Base-by-base conservation (phyloP, 2,329 filamentous ascomycete species). In the Colletotrichum orbiculare region DNA sequence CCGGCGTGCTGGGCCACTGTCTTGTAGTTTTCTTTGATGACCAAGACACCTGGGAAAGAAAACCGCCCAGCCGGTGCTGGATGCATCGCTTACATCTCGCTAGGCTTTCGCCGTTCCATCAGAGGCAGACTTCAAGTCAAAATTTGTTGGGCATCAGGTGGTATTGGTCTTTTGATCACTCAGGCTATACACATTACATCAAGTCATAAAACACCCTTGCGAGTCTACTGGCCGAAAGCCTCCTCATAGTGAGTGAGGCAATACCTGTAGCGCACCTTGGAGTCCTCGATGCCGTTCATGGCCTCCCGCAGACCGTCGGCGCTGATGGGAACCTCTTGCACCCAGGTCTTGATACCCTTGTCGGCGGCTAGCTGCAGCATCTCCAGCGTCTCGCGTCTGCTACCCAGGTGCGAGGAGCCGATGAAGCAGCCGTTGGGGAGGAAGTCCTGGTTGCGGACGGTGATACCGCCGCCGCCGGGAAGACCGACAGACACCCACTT, bases 401-500 rank as follows among this genome's bases (percentile, higher is more conserved):
- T 90, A 15, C 91, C 91, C 68, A 93, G 79, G 77, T 93, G 91
- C 66, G 88, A 91, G 46, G 86, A 86, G 47, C 89, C 89, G 71
- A 94, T 90, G 71, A 91, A 83, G 75, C 87, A 88, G 46, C 93
- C 93, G 78, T 95, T 96, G 69, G 78, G 78, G 65, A 92, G 83
- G 72, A 97, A 90, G 73, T 88, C 87, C 82, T 94, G 91, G 54
- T 91, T 89, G 79, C 87, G 89, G 69, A 96, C 84, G 59, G 83
- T 79, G 62, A 92, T 87, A 10, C 92, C 87, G 48, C 90, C 88
- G 67, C 92, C 90, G 74, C 94, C 91, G 3, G 92, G 92, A 73
- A 96, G 83, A 46, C 92, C 92, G 58, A 95, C 91, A 72, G 86
- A 91, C 76, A 95, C 87, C 87, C 91, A 96, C 74, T 85, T 86